Conservation (phyloP, 2,329 filamentous ascomycete species). For the Nemania sp. region DNA sequence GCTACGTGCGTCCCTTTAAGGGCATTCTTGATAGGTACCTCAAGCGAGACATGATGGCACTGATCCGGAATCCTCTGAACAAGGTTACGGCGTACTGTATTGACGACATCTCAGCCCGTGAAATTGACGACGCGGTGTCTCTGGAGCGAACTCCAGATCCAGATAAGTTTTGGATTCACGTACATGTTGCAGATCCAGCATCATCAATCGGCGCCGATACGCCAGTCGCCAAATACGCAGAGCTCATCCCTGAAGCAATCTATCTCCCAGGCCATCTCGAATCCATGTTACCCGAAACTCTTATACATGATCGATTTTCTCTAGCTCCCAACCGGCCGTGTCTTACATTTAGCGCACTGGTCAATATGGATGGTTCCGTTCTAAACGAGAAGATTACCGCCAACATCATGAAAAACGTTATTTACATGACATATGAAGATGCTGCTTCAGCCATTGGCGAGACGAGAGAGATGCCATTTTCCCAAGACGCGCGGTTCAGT, state of each 20-base stretch:
- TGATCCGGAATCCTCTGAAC: constrained; percentile 63
- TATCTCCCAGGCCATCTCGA: constrained; percentile 63
- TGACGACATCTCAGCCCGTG: constrained; percentile 66
- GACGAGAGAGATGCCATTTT: constrained; percentile 34
- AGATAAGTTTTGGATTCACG: constrained; percentile 72
- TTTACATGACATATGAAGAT: constrained; percentile 59
- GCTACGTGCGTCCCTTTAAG: constrained; percentile 46
- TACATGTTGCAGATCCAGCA: constrained; percentile 79
- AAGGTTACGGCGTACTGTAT: constrained; percentile 72
- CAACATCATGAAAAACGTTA: constrained; percentile 57
- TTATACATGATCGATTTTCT: constrained; percentile 58
- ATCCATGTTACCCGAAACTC: constrained; percentile 60
- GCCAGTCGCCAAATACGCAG: constrained; percentile 62
- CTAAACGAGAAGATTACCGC: constrained; percentile 60
- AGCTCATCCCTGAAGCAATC: constrained; percentile 62
- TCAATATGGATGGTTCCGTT: constrained; percentile 58
- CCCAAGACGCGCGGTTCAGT: constrained; percentile 18
- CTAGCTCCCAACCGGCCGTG: constrained; percentile 56
- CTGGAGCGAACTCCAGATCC: constrained; percentile 61
- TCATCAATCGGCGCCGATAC: constrained; percentile 67
- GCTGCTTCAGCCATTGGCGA: constrained; percentile 52
- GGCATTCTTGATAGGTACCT: constrained; percentile 42
- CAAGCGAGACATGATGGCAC: constrained; percentile 50
- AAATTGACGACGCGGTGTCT: constrained; percentile 82
- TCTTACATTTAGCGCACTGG: constrained; percentile 65